Percentiles rank a stretch among this genome's conserved stretches.
Evolutionary conservation across 306 rosid species (phyloP).

Genomic region (Rosa lucieae): DNA sequence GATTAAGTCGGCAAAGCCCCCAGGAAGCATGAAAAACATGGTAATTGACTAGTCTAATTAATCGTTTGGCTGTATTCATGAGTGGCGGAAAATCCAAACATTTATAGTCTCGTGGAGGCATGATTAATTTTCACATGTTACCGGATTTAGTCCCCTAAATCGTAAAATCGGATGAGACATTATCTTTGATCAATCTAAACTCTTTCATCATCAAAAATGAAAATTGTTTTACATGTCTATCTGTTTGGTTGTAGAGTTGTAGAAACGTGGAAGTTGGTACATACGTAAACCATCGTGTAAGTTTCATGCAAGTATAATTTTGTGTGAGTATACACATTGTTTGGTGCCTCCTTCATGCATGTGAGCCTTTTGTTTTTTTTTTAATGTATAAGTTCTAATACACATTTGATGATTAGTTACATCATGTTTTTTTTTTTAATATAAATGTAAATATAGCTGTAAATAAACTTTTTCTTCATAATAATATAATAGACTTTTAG

Average conservation of each 20-base stretch:
- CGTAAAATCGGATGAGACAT: not conserved
- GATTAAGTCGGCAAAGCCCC: not conserved
- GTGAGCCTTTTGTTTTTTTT: not conserved
- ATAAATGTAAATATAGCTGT: not conserved
- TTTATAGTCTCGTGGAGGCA: conserved; percentile 8
- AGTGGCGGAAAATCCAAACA: conserved; percentile 33
- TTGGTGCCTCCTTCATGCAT: not conserved
- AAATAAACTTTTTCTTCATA: not conserved
- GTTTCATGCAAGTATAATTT: not conserved
- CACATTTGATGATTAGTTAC: not conserved
- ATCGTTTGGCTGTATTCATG: conserved; percentile 12
- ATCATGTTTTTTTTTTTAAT: too few relatives aligned
- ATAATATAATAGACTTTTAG: too few relatives aligned
- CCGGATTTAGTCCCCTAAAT: not conserved
- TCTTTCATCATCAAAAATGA: not conserved
- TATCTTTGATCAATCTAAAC: not conserved
- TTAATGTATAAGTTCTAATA: not conserved
- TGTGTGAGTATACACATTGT: not conserved
- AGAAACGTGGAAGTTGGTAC: conserved; percentile 8
- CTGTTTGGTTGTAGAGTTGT: not conserved
- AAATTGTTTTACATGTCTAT: not conserved
- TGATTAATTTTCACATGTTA: not conserved
- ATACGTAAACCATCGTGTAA: not conserved
- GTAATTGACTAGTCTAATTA: not conserved
- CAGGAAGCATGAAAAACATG: conserved; percentile 16